Conservation (phyloP, 2,329 filamentous ascomycete genomes). For the Diplodia corticola region DNA sequence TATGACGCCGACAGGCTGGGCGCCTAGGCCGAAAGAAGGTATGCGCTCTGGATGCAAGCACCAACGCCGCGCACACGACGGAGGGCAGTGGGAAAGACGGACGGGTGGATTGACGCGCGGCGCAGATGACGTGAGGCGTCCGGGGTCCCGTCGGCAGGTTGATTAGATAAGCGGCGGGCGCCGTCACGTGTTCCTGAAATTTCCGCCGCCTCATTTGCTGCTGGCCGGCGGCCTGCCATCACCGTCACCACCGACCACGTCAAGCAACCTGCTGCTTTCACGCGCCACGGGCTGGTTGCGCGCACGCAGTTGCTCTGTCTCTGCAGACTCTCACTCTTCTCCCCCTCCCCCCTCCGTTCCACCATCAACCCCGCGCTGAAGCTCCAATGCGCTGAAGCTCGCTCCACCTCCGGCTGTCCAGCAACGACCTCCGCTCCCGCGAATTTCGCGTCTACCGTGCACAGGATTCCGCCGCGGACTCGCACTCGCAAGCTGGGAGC, state of each 20-base stretch:
- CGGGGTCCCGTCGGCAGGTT: neutral
- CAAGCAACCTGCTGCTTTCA: neutral
- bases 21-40: slow-evolving; percentile 16
- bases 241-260: slow-evolving; percentile 1
- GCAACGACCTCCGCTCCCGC: slow-evolving; percentile 19
- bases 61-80: neutral
- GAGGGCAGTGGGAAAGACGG: neutral
- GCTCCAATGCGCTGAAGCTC: slow-evolving; percentile 20
- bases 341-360: neutral
- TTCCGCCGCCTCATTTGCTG: slow-evolving; percentile 20
- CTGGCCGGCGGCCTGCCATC: slow-evolving; percentile 12
- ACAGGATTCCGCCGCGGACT: neutral
- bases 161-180: slow-evolving; percentile 10
- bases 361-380: neutral
- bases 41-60: neutral
- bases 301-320: slow-evolving; percentile 2
- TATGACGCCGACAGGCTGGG: slow-evolving; percentile 11
- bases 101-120: neutral
- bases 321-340: neutral
- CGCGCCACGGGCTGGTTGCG: slow-evolving; percentile 18
- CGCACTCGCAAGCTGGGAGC: neutral
- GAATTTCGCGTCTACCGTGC: slow-evolving; percentile 18
- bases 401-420: slow-evolving; percentile 12
- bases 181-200: slow-evolving; percentile 2
- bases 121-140: neutral